Percentiles rank a stretch among this genome's conserved stretches.
phyloP scores from a whole-genome alignment of 2,329 filamentous ascomycete genomes.

The Xylaria polymorpha region DNA sequence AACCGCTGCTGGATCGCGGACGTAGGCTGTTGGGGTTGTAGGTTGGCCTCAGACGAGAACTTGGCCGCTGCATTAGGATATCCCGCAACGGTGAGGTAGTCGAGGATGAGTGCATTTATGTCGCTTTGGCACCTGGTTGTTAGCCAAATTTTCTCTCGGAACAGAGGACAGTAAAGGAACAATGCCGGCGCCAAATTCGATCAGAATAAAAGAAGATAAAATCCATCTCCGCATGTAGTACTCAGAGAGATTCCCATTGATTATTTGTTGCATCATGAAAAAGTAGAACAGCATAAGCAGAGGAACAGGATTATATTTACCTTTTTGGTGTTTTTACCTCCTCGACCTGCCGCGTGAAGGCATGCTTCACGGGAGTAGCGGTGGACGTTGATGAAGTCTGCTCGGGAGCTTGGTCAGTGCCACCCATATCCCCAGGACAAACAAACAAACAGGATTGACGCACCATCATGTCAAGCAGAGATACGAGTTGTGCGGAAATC shows the following conservation, averaged over 20 bases:
- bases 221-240: slow-evolving; percentile 87
- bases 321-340: slow-evolving; percentile 89
- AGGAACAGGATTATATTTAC: slow-evolving; percentile 66
- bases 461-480: slow-evolving; percentile 36
- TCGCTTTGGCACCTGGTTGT: slow-evolving; percentile 68
- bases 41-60: slow-evolving; percentile 93
- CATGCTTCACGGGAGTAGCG: slow-evolving; percentile 74
- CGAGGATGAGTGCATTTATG: slow-evolving; percentile 94
- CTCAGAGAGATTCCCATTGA: slow-evolving; percentile 99
- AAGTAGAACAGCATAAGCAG: slow-evolving; percentile 31
- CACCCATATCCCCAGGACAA: not conserved
- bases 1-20: slow-evolving; percentile 81
- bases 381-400: slow-evolving; percentile 80
- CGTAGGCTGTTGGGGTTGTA: slow-evolving; percentile 77
- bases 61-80: slow-evolving; percentile 93
- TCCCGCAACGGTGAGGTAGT: slow-evolving; percentile 95
- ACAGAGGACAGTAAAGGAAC: slow-evolving; percentile 14
- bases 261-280: slow-evolving; percentile 69
- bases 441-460: slow-evolving; percentile 11
- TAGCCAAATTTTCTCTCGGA: slow-evolving; percentile 29
- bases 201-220: slow-evolving; percentile 57
- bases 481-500: slow-evolving; percentile 18
- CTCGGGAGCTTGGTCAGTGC: slow-evolving; percentile 38
- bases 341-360: slow-evolving; percentile 84
- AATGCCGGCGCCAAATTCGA: slow-evolving; percentile 23